Conservation (phyloP, 164 flowering plant species). For the Aristolochia contorta region DNA sequence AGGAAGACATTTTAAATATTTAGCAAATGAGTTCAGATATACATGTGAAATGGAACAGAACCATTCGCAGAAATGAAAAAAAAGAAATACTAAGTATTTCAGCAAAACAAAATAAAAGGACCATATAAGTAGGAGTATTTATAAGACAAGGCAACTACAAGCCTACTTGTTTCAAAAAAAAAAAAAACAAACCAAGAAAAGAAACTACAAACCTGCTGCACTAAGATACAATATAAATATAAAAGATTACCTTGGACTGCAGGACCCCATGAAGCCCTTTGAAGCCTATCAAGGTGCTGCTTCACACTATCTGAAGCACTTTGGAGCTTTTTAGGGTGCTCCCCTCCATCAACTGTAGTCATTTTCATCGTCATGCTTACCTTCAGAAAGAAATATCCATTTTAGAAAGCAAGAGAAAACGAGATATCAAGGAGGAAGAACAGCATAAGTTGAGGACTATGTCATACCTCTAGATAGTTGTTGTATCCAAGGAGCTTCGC, state of each 20-base stretch:
- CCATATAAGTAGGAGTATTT: too few relatives aligned
- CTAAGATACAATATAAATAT: background rate
- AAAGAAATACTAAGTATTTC: too few relatives aligned
- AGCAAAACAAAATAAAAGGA: too few relatives aligned
- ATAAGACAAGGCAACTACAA: too few relatives aligned
- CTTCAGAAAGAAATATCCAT: conserved; percentile 24
- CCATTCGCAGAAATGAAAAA: too few relatives aligned
- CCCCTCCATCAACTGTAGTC: conserved; percentile 87
- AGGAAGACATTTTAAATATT: too few relatives aligned
- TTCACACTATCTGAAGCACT: conserved; percentile 36
- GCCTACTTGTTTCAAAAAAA: too few relatives aligned
- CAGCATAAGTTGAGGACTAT: background rate
- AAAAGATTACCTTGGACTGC: conserved; percentile 69
- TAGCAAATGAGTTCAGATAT: too few relatives aligned
- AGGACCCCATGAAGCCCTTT: conserved; percentile 83
- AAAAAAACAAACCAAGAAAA: too few relatives aligned
- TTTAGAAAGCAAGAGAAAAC: background rate
- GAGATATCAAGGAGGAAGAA: background rate
- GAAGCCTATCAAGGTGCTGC: conserved; percentile 81
- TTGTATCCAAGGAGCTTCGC: conserved; percentile 87
- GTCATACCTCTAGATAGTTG: conserved; percentile 85
- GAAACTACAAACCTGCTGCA: too few relatives aligned
- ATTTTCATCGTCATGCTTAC: conserved; percentile 98
- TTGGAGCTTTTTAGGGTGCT: conserved; percentile 56
- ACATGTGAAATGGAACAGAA: too few relatives aligned